Evolutionary conservation across 2,329 filamentous ascomycete genomes (phyloP), one percentile per base, ranked within the genome.

Genomic region (Exophiala bonariae): DNA sequence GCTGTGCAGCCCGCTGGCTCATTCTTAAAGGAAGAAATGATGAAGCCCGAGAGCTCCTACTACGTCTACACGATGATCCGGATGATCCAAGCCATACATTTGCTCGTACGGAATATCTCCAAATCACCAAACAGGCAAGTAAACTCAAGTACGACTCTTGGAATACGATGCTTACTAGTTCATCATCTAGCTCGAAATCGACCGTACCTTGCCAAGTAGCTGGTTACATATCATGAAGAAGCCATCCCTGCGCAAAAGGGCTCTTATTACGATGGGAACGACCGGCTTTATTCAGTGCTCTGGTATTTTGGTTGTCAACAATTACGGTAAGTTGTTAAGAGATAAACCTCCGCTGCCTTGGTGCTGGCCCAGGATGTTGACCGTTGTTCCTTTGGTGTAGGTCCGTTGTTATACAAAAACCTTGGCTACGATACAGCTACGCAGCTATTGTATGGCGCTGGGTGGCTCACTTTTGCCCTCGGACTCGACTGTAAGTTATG

Each of bases 381-480:
- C n/a, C n/a, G n/a, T n/a, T n/a, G n/a, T n/a, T n/a, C n/a, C n/a
- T n/a, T n/a, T n/a, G n/a, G n/a, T n/a, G n/a, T n/a, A n/a, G 67
- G 70, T 2, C 64, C 70, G 0, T 63, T 67, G 0, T 68, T 77
- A 26, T 77, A 76, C 55, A 58, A 61, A 11, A 63, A 68, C 1
- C 66, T 77, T 1, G 71, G 72, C 7, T 70, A 77, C 39, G 60
- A 63, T 2, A 70, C 66, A 1, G 44, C 50, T 41, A 52, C 49
- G 33, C 52, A 55, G 33, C 50, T 57, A 6, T 47, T 53, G 11
- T 57, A 55, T 31, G 44, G 41, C 2, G 51, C 51, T 3, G 51
- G 47, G 5, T 54, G 51, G 51, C 41, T 54, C 11, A 54, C 51
- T 3, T 48, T 54, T 66, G 41, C 49, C 6, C 34, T 52, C n/a